These are phyloP conservation scores for Casuarina glauca DNA, from an alignment of 306 rosid genomes.

Conservation along the genomic window DNA sequence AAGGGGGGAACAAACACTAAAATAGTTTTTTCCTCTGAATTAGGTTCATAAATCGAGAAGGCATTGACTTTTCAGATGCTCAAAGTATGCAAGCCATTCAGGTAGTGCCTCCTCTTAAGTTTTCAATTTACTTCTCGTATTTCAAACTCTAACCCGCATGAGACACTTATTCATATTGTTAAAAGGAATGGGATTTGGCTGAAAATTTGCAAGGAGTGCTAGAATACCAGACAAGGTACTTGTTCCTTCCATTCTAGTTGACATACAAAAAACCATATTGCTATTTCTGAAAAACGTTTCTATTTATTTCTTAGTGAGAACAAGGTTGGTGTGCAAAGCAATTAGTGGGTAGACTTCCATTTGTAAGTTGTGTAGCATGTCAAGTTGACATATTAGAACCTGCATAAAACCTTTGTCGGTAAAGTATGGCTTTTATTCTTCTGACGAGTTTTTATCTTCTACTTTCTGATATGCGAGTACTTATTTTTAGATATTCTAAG, in stretches of 20 bases:
- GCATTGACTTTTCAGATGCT: slow-evolving; percentile 98
- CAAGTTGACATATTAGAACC: slow-evolving; percentile 3
- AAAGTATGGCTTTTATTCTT: slow-evolving; percentile 16
- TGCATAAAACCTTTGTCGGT: not conserved
- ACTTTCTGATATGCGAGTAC: slow-evolving; percentile 22
- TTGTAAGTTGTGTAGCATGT: slow-evolving; percentile 13
- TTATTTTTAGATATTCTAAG: slow-evolving; percentile 70
- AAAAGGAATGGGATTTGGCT: slow-evolving; percentile 96
- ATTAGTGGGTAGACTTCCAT: not conserved
- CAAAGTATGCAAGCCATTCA: slow-evolving; percentile 95
- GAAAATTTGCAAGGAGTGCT: slow-evolving; percentile 91
- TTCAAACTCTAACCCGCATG: slow-evolving; percentile 26
- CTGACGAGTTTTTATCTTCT: not conserved
- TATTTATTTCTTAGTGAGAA: not conserved
- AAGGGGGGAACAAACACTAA: not conserved
- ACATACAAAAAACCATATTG: slow-evolving; percentile 7
- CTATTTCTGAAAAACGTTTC: not conserved
- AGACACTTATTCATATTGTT: slow-evolving; percentile 26
- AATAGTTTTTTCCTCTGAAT: slow-evolving; percentile 18
- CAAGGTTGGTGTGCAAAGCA: not conserved
- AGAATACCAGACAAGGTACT: slow-evolving; percentile 97
- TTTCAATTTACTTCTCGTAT: slow-evolving; percentile 26
- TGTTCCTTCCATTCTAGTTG: slow-evolving; percentile 16
- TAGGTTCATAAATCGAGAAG: slow-evolving; percentile 91
- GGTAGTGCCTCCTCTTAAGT: slow-evolving; percentile 47